Evolutionary conservation across 2,329 filamentous ascomycete genomes (phyloP).

Genomic region (Penicillium psychrosexuale): DNA sequence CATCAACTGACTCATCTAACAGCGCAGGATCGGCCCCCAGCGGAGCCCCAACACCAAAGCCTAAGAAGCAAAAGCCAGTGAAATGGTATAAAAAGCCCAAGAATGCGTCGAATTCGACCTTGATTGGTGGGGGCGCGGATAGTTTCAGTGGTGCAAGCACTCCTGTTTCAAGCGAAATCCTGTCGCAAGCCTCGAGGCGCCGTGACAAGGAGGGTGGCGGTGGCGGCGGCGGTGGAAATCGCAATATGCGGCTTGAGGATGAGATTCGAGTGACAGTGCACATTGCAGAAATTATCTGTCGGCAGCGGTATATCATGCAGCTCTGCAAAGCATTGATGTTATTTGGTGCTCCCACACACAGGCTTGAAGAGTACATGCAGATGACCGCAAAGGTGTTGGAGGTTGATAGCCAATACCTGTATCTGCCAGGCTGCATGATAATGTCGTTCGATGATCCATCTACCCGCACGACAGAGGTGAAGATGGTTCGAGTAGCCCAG

Average conservation of each 20-base stretch:
- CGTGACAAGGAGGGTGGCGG: constrained; percentile 16
- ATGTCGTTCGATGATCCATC: constrained; percentile 57
- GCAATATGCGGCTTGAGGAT: constrained; percentile 35
- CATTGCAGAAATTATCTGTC: constrained; percentile 66
- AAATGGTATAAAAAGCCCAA: constrained; percentile 38
- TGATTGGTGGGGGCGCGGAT: constrained; percentile 17
- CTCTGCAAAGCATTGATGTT: constrained; percentile 82
- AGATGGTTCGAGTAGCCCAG: constrained; percentile 40
- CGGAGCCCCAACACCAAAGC: constrained; percentile 7
- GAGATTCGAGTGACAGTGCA: constrained; percentile 58
- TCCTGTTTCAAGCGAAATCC: constrained; percentile 27
- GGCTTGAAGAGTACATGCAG: constrained; percentile 81
- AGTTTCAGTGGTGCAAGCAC: constrained; percentile 30
- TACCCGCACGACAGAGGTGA: constrained; percentile 45
- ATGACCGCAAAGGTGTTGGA: constrained; percentile 83
- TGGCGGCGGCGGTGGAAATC: neutral
- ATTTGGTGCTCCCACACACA: constrained; percentile 88
- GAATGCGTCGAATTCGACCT: constrained; percentile 25
- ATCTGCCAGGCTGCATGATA: constrained; percentile 62
- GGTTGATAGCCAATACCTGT: constrained; percentile 84
- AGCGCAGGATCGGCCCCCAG: constrained; percentile 5
- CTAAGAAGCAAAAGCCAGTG: constrained; percentile 19
- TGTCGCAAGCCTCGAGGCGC: constrained; percentile 28
- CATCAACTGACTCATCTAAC: constrained; percentile 11
- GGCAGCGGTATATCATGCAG: constrained; percentile 79